Evolutionary conservation across 2,329 filamentous ascomycete species (phyloP).

Genomic region (Sphaerostilbella broomeana): DNA sequence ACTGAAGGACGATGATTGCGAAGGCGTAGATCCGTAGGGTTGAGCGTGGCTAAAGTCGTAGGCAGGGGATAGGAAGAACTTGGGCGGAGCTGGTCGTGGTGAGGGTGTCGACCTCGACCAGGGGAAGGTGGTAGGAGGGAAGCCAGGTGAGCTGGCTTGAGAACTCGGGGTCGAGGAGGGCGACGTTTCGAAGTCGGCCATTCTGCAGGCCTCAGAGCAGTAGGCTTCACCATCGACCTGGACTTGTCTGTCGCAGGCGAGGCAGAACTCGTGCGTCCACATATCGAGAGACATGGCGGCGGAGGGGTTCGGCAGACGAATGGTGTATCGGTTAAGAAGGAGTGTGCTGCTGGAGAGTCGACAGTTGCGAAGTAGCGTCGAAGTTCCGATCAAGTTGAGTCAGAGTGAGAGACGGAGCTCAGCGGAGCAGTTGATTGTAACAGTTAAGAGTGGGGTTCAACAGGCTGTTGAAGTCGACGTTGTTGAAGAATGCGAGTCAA

Average conservation of each 20-base stretch:
- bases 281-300: slow-evolving; percentile 48
- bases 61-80: slow-evolving; percentile 65
- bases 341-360: slow-evolving; percentile 15
- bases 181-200: slow-evolving; percentile 78
- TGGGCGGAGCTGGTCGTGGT: slow-evolving; percentile 24
- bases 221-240: slow-evolving; percentile 77
- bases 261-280: slow-evolving; percentile 90
- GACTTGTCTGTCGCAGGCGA: slow-evolving; percentile 73
- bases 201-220: slow-evolving; percentile 85
- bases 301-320: no score
- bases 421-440: no score
- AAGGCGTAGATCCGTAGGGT: slow-evolving; percentile 47
- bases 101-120: slow-evolving; percentile 33
- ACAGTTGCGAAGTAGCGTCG: slow-evolving; percentile 4
- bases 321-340: no score
- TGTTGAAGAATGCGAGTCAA: slow-evolving; percentile 16
- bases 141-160: slow-evolving; percentile 50
- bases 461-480: slow-evolving; percentile 8
- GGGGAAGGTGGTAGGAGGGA: slow-evolving; percentile 44
- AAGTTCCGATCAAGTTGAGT: slow-evolving; percentile 12
- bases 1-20: slow-evolving; percentile 24
- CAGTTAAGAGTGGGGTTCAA: slow-evolving; percentile 2
- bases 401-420: slow-evolving; percentile 12
- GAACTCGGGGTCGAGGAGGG: slow-evolving; percentile 43
- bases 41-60: slow-evolving; percentile 66